A percentile compares a stretch with the other conserved stretches of the same genome.
Conservation (phyloP, 805 yeast genomes). For the Candida vaughaniae region DNA sequence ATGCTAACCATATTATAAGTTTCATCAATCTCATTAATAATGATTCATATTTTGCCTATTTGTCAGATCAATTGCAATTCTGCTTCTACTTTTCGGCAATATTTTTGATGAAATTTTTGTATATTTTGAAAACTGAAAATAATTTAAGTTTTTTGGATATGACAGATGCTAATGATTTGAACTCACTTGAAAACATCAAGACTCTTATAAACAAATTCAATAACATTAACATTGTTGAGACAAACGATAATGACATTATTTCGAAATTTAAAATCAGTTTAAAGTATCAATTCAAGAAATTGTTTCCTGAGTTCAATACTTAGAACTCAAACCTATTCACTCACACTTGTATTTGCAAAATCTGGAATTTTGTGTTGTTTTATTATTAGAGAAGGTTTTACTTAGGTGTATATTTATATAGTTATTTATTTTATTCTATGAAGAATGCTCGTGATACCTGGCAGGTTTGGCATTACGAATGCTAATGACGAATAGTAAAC, state of each 20-base stretch:
- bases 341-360: too few relatives aligned
- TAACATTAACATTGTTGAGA: slow-evolving; percentile 26
- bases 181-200: slow-evolving; percentile 15
- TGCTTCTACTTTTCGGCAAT: slow-evolving; percentile 44
- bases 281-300: slow-evolving; percentile 7
- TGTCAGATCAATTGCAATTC: slow-evolving; percentile 70
- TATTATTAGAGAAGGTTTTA: too few relatives aligned
- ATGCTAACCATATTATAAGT: slow-evolving; percentile 42
- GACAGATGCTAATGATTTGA: slow-evolving; percentile 9
- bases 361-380: too few relatives aligned
- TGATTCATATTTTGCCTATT: slow-evolving; percentile 61
- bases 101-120: slow-evolving; percentile 29
- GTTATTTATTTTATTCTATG: too few relatives aligned
- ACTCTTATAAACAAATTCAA: slow-evolving; percentile 27
- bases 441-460: not conserved
- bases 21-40: slow-evolving; percentile 41
- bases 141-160: slow-evolving; percentile 7
- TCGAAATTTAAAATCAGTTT: slow-evolving; percentile 28
- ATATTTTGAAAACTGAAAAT: slow-evolving; percentile 8
- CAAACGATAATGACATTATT: slow-evolving; percentile 28
- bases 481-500: slow-evolving; percentile 20
- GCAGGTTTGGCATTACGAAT: slow-evolving; percentile 7
- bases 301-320: slow-evolving; percentile 10
- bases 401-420: too few relatives aligned
- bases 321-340: too few relatives aligned